Evolutionary conservation across 305 asterid genomes (phyloP).

Genomic region (Fraxinus paxiana): DNA sequence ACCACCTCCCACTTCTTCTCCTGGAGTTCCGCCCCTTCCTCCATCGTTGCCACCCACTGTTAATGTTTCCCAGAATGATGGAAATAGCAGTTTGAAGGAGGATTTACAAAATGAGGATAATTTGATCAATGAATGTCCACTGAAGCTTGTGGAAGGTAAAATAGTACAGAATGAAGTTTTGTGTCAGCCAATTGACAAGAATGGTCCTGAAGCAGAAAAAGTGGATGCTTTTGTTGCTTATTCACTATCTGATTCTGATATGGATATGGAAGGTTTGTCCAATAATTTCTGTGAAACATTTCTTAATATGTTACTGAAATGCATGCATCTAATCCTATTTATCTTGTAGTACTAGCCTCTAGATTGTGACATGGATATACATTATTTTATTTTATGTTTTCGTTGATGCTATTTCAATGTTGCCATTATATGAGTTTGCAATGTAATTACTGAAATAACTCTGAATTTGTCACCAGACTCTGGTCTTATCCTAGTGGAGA

Average conservation of each 20-base stretch:
- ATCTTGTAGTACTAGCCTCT: not conserved
- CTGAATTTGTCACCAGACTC: not conserved
- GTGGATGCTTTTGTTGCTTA: conserved; percentile 31
- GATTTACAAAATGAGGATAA: conserved; percentile 21
- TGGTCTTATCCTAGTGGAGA: not conserved
- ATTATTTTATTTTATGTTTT: not conserved
- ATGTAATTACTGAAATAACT: not conserved
- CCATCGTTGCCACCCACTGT: conserved; percentile 49
- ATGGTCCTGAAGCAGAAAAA: conserved; percentile 36
- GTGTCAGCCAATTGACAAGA: conserved; percentile 35
- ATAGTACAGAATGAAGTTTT: conserved; percentile 30
- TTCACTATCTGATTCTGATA: conserved; percentile 70
- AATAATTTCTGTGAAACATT: conserved; percentile 9
- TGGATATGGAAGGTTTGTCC: conserved; percentile 89
- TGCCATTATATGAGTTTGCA: not conserved
- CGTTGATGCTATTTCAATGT: not conserved
- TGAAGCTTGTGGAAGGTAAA: conserved; percentile 33
- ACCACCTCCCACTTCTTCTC: conserved; percentile 37
- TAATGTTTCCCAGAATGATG: conserved; percentile 23
- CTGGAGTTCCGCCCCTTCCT: conserved; percentile 53
- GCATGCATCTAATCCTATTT: conserved; percentile 10
- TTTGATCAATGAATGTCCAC: conserved; percentile 30
- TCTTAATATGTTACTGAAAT: conserved; percentile 19
- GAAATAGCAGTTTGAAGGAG: conserved; percentile 17
- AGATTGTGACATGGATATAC: not conserved